A percentile compares a stretch with the other conserved stretches of the same genome.
phyloP scores from a whole-genome alignment of 805 yeast genomes.

The Starmera dryadoides region DNA sequence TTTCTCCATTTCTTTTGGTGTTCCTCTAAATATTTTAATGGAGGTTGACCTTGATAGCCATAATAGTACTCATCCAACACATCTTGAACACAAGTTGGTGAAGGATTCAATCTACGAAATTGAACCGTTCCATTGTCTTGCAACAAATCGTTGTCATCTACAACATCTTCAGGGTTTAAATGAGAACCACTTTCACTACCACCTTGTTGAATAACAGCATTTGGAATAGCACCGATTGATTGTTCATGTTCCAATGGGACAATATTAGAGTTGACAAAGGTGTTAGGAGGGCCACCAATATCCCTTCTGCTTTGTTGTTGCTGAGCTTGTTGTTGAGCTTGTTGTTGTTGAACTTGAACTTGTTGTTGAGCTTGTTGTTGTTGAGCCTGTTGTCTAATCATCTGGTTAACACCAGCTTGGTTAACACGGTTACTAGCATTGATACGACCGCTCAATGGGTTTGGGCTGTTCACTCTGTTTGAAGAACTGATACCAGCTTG shows the following conservation, averaged over 20 bases:
- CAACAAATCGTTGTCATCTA: constrained; percentile 2
- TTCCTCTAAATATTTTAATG: constrained; percentile 18
- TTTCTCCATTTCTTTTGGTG: constrained; percentile 21
- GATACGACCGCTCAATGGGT: not conserved
- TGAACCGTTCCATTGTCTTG: constrained; percentile 14
- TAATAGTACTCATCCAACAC: constrained; percentile 20
- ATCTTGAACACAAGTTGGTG: constrained; percentile 19
- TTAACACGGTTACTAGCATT: not conserved
- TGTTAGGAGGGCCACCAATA: not conserved
- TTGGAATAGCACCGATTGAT: not conserved
- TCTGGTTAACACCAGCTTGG: not conserved
- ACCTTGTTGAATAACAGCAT: not conserved
- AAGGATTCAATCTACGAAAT: constrained; percentile 16
- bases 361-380: not conserved
- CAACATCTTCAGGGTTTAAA: not conserved
- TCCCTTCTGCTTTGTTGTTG: not conserved
- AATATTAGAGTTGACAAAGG: not conserved
- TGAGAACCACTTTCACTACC: not conserved
- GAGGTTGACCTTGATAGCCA: constrained; percentile 21
- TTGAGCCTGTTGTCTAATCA: not conserved
- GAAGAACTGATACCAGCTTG: not conserved
- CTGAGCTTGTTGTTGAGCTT: not conserved
- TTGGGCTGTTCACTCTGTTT: constrained; percentile 2
- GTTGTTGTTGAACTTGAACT: not conserved
- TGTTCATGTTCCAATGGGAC: not conserved